Evolutionary conservation across 768 basidiomycete genomes (phyloP).

Genomic region (Agaricus sinodeliciosus): DNA sequence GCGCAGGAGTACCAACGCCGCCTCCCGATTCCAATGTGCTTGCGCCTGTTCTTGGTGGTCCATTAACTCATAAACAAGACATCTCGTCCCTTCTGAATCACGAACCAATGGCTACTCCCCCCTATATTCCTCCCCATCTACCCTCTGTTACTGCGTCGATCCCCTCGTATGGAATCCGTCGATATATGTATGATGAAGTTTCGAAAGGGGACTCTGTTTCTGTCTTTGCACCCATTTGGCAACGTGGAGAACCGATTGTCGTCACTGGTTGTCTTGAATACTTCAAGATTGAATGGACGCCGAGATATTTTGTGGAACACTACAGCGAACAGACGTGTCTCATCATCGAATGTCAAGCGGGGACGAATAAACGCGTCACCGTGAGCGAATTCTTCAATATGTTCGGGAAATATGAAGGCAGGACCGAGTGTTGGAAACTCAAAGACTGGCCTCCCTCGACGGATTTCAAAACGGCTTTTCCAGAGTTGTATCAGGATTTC

Average conservation of each 20-base stretch:
- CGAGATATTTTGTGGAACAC: slow-evolving; percentile 69
- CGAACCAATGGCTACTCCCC: not conserved
- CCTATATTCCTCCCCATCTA: slow-evolving; percentile 22
- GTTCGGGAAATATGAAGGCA: slow-evolving; percentile 65
- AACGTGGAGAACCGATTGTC: slow-evolving; percentile 66
- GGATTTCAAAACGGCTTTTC: slow-evolving; percentile 81
- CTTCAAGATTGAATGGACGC: slow-evolving; percentile 73
- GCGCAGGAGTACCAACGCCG: slow-evolving; percentile 6
- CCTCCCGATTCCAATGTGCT: slow-evolving; percentile 6
- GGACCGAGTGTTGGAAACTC: slow-evolving; percentile 62
- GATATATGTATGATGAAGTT: slow-evolving; percentile 42
- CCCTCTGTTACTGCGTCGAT: slow-evolving; percentile 23
- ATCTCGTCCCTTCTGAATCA: not conserved
- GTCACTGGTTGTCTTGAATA: slow-evolving; percentile 59
- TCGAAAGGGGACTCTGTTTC: slow-evolving; percentile 30
- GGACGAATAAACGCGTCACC: slow-evolving; percentile 52
- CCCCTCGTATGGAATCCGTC: slow-evolving; percentile 38
- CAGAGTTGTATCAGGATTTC: slow-evolving; percentile 84
- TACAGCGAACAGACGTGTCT: slow-evolving; percentile 59
- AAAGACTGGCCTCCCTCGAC: slow-evolving; percentile 94
- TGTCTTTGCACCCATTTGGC: slow-evolving; percentile 68
- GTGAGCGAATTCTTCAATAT: slow-evolving; percentile 73
- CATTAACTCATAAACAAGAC: slow-evolving; percentile 2
- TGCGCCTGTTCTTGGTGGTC: slow-evolving; percentile 4
- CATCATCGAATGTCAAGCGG: slow-evolving; percentile 79